Conservation (phyloP, 805 yeast genomes). For the Candida cerambycidarum region DNA sequence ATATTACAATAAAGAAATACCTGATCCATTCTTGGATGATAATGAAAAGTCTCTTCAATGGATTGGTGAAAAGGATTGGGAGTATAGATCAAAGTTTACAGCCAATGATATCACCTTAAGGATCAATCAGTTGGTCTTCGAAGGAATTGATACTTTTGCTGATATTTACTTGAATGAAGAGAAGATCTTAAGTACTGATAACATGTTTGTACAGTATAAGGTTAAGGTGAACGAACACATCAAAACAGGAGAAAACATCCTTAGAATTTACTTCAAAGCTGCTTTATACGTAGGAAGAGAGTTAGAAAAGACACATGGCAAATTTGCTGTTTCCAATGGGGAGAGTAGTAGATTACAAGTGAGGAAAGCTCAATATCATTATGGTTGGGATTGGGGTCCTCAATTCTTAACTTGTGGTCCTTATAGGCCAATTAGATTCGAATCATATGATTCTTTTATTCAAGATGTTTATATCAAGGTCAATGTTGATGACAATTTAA, state of each 20-base stretch:
- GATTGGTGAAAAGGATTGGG: constrained; percentile 54
- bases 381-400: constrained; percentile 63
- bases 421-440: constrained; percentile 35
- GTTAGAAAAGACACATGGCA: constrained; percentile 31
- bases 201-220: constrained; percentile 42
- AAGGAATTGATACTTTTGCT: constrained; percentile 46
- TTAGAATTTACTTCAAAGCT: constrained; percentile 38
- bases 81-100: constrained; percentile 31
- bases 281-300: constrained; percentile 34
- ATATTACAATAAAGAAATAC: constrained; percentile 34
- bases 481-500: constrained; percentile 13
- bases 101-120: constrained; percentile 4
- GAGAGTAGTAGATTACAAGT: constrained; percentile 44
- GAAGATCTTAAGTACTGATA: constrained; percentile 35
- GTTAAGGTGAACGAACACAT: constrained; percentile 24
- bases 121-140: constrained; percentile 32
- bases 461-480: constrained; percentile 20
- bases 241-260: constrained; percentile 22
- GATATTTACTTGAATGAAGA: constrained; percentile 40
- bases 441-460: constrained; percentile 18
- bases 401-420: constrained; percentile 46
- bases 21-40: constrained; percentile 45
- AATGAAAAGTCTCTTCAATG: constrained; percentile 49
- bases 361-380: constrained; percentile 54
- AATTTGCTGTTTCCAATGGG: constrained; percentile 38